phyloP scores from a whole-genome alignment of 106 monocot species.

The Phalaenopsis equestris region DNA sequence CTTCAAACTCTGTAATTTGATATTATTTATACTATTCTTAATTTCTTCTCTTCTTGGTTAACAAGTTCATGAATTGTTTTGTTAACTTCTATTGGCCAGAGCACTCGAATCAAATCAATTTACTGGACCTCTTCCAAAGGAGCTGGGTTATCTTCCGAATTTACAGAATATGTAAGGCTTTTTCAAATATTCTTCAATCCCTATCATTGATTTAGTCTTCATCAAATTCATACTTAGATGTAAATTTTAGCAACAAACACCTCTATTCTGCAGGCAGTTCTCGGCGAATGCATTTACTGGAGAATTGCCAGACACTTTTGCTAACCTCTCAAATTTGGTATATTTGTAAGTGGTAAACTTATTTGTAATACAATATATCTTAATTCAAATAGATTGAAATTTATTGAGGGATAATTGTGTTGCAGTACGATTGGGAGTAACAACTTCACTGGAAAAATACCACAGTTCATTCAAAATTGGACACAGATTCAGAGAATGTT shows the following conservation, averaged over 20 bases:
- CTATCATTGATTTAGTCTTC: not conserved
- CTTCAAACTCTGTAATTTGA: constrained; percentile 7
- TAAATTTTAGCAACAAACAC: not conserved
- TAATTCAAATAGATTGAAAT: not conserved
- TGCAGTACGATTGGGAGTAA: constrained; percentile 5
- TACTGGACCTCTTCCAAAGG: constrained; percentile 10
- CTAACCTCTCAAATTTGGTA: constrained; percentile 5
- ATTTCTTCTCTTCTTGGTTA: not conserved
- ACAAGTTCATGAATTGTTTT: not conserved
- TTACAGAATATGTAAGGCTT: constrained; percentile 7
- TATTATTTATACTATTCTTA: not conserved
- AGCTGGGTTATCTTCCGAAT: constrained; percentile 1
- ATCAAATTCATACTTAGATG: not conserved
- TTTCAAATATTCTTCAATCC: not conserved
- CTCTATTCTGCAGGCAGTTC: not conserved
- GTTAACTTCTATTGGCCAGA: not conserved
- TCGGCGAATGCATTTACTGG: constrained; percentile 9
- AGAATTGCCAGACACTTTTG: constrained; percentile 8
- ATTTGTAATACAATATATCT: not conserved
- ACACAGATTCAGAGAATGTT: constrained; percentile 8
- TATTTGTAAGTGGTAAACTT: constrained; percentile 9
- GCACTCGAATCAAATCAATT: constrained; percentile 7
- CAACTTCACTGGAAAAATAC: constrained; percentile 11
- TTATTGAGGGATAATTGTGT: not conserved
- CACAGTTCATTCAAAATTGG: constrained; percentile 10